phyloP scores from a whole-genome alignment of 306 rosid species.

The Dryas drummondii region DNA sequence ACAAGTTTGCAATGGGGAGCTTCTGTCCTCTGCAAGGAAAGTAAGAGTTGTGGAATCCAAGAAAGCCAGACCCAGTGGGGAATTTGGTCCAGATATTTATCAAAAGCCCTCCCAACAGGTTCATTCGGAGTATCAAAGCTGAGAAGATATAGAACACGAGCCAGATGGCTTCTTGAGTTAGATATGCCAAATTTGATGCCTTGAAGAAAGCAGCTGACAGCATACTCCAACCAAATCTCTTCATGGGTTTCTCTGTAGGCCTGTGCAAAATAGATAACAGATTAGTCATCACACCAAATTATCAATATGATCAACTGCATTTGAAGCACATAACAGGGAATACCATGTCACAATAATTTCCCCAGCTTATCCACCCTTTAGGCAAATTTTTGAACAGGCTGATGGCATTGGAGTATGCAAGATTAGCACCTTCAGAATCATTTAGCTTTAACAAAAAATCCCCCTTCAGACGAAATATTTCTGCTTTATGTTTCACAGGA shows the following conservation, averaged over 20 bases:
- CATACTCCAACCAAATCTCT: slow-evolving; percentile 96
- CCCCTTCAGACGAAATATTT: slow-evolving; percentile 85
- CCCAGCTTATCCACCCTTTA: slow-evolving; percentile 99
- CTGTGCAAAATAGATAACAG: slow-evolving; percentile 40
- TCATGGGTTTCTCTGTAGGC: slow-evolving; percentile 86
- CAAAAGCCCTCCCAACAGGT: slow-evolving; percentile 92
- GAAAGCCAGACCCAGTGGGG: slow-evolving; percentile 99
- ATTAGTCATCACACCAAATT: slow-evolving; percentile 26
- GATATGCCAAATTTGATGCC: slow-evolving; percentile 92
- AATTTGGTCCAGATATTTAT: slow-evolving; percentile 83
- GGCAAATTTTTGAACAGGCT: slow-evolving; percentile 86
- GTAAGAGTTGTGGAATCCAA: slow-evolving; percentile 98
- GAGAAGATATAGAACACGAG: slow-evolving; percentile 94
- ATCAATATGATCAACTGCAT: slow-evolving; percentile 21
- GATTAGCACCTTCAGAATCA: slow-evolving; percentile 80
- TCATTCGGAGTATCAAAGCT: slow-evolving; percentile 92
- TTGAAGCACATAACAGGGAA: slow-evolving; percentile 21
- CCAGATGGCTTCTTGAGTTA: slow-evolving; percentile 95
- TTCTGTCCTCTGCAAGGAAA: slow-evolving; percentile 95
- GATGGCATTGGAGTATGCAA: slow-evolving; percentile 79
- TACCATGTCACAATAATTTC: slow-evolving; percentile 97
- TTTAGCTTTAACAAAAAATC: slow-evolving; percentile 80
- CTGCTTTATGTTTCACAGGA: slow-evolving; percentile 92
- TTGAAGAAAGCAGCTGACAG: slow-evolving; percentile 95
- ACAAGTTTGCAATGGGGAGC: slow-evolving; percentile 96